Base-by-base conservation (phyloP, 306 rosid species). In the Phaseolus lunatus region DNA sequence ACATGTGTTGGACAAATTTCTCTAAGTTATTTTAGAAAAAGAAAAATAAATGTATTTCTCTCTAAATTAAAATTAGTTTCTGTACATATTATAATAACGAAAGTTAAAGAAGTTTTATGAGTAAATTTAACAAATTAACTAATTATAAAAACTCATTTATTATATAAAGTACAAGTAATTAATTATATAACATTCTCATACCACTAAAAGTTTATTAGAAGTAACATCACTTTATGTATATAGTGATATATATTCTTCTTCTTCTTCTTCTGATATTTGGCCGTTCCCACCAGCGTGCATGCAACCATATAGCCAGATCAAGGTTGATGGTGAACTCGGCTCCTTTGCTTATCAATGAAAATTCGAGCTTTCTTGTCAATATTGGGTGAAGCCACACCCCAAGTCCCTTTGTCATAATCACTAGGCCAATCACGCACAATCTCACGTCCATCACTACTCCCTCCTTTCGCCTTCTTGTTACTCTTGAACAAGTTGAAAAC, bases 371-470 rank as follows among this genome's bases (percentile, higher is more conserved):
- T 89, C 19, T 45, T 56, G 79, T 93, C 87, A 57, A 93, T 88
- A 15, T 67, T 84, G 27, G 87, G 98, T 22, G 87, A 94, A 16
- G 92, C 96, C 0, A 82, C 87, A 9, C 90, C 85, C 72, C 77
- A 84, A 10, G 53, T 72, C 0, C 67, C 86, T 80, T 29, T 78
- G 84, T 93, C 98, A 7, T 75, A 84, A 44, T 91, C 92, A 29
- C 96, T 91, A 0, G 89, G 92, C 89, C 89, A 87, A 63, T 63
- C 1, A 27, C 44, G 67, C 35, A 83, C 85, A 33, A 65, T 43
- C n/a, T 45, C 52, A 69, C 33, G 0, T 3, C 72, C 85, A 4
- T 83, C 69, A 3, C 44, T 8, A 3, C 24, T 19, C 5, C 69
- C 84, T 50, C 80, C 80, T 75, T 84, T 47, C 18, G 26, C 33